These are phyloP conservation scores for Casuarina glauca DNA, from an alignment of 306 rosid genomes.

Conservation along the genomic window DNA sequence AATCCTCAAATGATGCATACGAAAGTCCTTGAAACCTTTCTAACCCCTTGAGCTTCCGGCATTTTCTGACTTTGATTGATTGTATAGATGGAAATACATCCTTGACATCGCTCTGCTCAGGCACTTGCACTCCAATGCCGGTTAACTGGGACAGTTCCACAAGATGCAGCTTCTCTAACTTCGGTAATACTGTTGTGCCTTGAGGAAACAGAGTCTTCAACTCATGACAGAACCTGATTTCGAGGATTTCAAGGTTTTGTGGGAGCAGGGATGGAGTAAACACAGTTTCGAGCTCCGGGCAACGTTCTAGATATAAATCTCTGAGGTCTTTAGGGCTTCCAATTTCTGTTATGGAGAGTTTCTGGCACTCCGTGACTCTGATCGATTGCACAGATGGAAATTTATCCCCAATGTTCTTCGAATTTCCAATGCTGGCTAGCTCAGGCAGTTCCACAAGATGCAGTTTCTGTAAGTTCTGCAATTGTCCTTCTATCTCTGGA, in stretches of 20 bases:
- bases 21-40: too few species aligned
- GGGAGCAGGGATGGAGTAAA: constrained; percentile 25
- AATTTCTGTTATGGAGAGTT: not conserved
- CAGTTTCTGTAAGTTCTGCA: constrained; percentile 21
- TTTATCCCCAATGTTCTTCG: not conserved
- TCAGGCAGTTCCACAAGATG: constrained; percentile 36
- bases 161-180: constrained; percentile 19
- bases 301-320: constrained; percentile 33
- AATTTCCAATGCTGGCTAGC: constrained; percentile 20
- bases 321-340: constrained; percentile 21
- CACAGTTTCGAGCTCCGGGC: constrained; percentile 23
- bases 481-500: not conserved
- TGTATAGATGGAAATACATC: too few species aligned
- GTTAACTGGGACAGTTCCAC: constrained; percentile 34
- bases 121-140: constrained; percentile 6
- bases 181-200: not conserved
- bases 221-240: constrained; percentile 39
- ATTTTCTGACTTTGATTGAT: not conserved
- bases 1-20: too few species aligned
- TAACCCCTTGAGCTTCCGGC: constrained; percentile 19
- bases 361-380: constrained; percentile 28
- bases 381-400: not conserved
- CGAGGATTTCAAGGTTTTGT: constrained; percentile 27
- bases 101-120: not conserved
- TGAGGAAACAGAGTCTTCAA: constrained; percentile 21